Evolutionary conservation across 768 basidiomycete species (phyloP), one percentile per base, ranked within the genome.

Genomic region (Termitomyces sp.): DNA sequence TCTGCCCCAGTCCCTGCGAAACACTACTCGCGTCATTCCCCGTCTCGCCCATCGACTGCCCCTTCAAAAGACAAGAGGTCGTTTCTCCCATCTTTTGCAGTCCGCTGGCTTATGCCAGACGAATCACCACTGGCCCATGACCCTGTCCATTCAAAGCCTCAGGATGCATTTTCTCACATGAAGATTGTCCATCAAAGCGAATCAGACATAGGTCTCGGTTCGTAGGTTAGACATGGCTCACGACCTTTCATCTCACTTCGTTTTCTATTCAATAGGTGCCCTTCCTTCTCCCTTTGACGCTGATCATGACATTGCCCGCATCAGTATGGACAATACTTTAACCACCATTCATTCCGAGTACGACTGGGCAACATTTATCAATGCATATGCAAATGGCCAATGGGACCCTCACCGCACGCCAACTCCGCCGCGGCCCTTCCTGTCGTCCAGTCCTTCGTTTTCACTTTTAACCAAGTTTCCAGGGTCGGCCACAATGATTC

Each of bases 381-480:
- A 75, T n/a, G 84, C 88, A 0, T 94, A 94, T 66, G 82, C 88
- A 0, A 65, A 76, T 16, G 91, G 91, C 10, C 77, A 82, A 56
- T 94, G 91, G 91, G 88, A 90, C 65, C 89, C 91, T 7, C 83
- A 84, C 56, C 77, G 75, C 52, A 85, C 81, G 0, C 89, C 89
- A 3, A 81, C 78, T 56, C 81, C 77, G 6, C 88, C 88, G 5
- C 66, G 57, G 39, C 64, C 69, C 9, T 64, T 56, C 48, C 42
- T 41, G 25, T 42, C 44, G 20, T 55, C 49, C 35, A 23, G 56
- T 22, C 48, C 27, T 27, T 31, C 48, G 5, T 58, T 60, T 44
- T 32, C 53, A 12, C 38, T 57, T 12, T 39, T 57, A 29, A 45
- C 58, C 16, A 52, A 55, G 11, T 33, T 33, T 3, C 32, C 44